Percentiles rank a stretch among this genome's conserved stretches.
These are phyloP conservation scores for Heimioporus retisporus DNA, from an alignment of 1,284 basidiomycete genomes.

Conservation along the genomic window DNA sequence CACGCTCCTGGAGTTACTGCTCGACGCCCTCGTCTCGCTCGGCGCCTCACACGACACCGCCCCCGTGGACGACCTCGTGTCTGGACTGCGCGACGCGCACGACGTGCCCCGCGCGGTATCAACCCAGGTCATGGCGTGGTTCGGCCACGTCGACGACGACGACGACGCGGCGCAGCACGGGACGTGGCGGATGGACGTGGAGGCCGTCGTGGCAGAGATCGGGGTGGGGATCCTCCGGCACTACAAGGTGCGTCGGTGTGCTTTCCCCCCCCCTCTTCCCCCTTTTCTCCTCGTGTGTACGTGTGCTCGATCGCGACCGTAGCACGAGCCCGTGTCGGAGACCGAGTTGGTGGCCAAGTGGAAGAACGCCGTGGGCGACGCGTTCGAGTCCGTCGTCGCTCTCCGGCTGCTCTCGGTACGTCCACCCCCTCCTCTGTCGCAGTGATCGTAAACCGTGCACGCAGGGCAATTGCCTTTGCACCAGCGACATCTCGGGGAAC, in stretches of 20 bases:
- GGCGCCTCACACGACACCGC: slow-evolving; percentile 60
- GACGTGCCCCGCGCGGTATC: slow-evolving; percentile 73
- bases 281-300: slow-evolving; percentile 11
- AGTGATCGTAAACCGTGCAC: background rate
- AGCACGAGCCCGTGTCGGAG: slow-evolving; percentile 68
- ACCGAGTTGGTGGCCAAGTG: slow-evolving; percentile 72
- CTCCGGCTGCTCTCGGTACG: slow-evolving; percentile 75
- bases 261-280: too few species aligned
- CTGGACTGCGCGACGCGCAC: slow-evolving; percentile 76
- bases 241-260: slow-evolving; percentile 59
- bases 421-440: slow-evolving; percentile 1
- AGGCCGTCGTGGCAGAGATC: slow-evolving; percentile 69
- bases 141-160: slow-evolving; percentile 63
- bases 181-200: slow-evolving; percentile 73
- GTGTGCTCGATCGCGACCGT: background rate
- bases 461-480: slow-evolving; percentile 79
- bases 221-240: slow-evolving; percentile 77
- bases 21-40: slow-evolving; percentile 75
- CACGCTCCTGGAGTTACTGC: slow-evolving; percentile 76
- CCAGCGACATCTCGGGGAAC: slow-evolving; percentile 39
- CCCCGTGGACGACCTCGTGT: slow-evolving; percentile 63
- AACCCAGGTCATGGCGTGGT: slow-evolving; percentile 82
- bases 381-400: slow-evolving; percentile 69
- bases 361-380: slow-evolving; percentile 79
- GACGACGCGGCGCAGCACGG: too few species aligned